Evolutionary conservation across 2,329 filamentous ascomycete genomes (phyloP).

Genomic region (Knoxdaviesia proteae): DNA sequence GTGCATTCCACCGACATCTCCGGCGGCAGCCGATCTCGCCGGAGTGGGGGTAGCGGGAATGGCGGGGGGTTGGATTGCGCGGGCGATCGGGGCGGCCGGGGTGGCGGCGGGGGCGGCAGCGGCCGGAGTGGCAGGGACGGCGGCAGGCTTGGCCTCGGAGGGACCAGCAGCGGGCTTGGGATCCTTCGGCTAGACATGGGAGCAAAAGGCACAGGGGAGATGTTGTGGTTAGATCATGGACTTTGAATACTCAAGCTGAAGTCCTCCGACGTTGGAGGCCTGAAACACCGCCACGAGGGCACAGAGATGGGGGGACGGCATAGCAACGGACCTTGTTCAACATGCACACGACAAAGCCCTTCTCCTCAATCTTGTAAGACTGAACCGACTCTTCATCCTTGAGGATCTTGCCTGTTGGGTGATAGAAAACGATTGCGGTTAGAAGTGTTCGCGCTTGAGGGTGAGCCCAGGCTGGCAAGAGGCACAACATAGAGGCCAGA

Average conservation of each 20-base stretch:
- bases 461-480: constrained; percentile 1
- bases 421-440: too few relatives aligned
- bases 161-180: constrained; percentile 42
- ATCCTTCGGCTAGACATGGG: constrained; percentile 26
- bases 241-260: background rate
- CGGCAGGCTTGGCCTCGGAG: constrained; percentile 21
- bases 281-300: background rate
- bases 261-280: background rate
- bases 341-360: constrained; percentile 98
- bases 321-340: constrained; percentile 61
- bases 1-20: constrained; percentile 17
- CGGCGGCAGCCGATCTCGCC: constrained; percentile 23
- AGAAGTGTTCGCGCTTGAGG: too few relatives aligned
- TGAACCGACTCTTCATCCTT: constrained; percentile 95
- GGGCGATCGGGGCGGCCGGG: constrained; percentile 27
- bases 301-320: background rate
- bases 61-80: constrained; percentile 26
- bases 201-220: background rate
- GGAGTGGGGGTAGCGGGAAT: constrained; percentile 33
- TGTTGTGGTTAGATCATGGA: too few relatives aligned
- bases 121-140: constrained; percentile 42
- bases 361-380: constrained; percentile 97
- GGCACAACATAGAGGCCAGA: constrained; percentile 1
- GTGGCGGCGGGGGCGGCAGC: constrained; percentile 23
- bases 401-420: constrained; percentile 67